Evolutionary conservation across 2,329 filamentous ascomycete genomes (phyloP), one percentile per base, ranked within the genome.

Genomic region (Pestalotiopsis sp.): DNA sequence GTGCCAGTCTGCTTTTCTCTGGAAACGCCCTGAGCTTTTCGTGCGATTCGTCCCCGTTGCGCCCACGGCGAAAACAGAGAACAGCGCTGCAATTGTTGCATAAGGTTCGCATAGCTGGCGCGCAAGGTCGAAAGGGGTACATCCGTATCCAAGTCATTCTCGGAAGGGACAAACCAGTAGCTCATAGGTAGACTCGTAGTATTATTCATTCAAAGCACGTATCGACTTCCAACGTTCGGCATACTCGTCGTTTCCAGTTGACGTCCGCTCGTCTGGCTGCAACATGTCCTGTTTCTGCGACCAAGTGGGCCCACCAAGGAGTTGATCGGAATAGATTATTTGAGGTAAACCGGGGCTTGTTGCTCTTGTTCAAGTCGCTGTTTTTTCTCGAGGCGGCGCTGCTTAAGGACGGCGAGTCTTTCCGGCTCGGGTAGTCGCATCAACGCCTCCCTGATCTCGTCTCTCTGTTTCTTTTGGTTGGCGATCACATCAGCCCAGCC

Each of bases 401-500:
- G 11, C 23, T 13, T 36, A 17, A 27, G n/a, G 23, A 27, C 57
- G 7, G 57, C 57, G 31, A 27, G 17, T 36, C 57, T 60, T 27
- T 27, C 31, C 60, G 38, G n/a, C 36, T 63, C 31, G n/a, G 60
- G 60, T 6, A 39, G 27, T n/a, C 14, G 14, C 60, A 63, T 36
- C 11, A 38, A 4, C 31, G n/a, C 62, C 14, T 38, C 62, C 20
- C 62, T 45, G 25, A 7, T 20, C 31, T 65, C 31, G 23, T 66
- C 55, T 2, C 64, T 38, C 25, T 39, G 14, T 45, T 31, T 39
- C 36, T 59, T 60, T 55, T 63, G 62, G 45, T 62, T 25, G 7
- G 20, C 27, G 7, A 58, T 6, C 11, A 27, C 67, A 25, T 31
- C 65, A 27, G 64, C 69, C 73, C 74, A 74, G 38, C 20, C n/a